phyloP scores from a whole-genome alignment of 2,329 filamentous ascomycete species.

The Monosporascus sp. region DNA sequence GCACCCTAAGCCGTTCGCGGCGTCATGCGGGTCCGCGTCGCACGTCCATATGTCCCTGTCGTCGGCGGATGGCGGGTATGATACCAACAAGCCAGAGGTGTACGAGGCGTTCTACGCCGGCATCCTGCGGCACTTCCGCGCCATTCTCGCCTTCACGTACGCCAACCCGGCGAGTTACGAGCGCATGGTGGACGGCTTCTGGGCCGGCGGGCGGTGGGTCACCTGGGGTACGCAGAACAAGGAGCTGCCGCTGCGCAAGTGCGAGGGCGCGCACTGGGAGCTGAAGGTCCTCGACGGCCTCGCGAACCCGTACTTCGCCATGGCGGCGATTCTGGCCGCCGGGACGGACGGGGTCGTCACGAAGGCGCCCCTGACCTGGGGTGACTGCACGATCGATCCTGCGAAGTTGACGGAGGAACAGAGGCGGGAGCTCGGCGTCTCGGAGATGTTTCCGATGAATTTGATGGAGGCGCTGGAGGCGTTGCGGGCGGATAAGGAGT shows the following conservation, averaged over 20 bases:
- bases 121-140: constrained; percentile 59
- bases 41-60: constrained; percentile 67
- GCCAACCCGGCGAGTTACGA: constrained; percentile 63
- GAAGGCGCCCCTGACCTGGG: constrained; percentile 37
- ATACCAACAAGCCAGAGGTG: constrained; percentile 28
- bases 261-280: constrained; percentile 67
- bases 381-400: constrained; percentile 52
- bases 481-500: constrained; percentile 40
- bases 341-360: constrained; percentile 51
- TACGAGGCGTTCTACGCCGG: constrained; percentile 68
- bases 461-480: constrained; percentile 49
- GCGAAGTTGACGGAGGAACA: constrained; percentile 41
- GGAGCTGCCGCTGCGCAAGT: constrained; percentile 66
- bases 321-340: constrained; percentile 54
- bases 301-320: constrained; percentile 70
- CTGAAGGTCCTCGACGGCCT: constrained; percentile 72
- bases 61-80: constrained; percentile 23
- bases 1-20: constrained; percentile 62
- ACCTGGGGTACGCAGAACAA: constrained; percentile 79
- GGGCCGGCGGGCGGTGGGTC: constrained; percentile 75
- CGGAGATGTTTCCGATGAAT: constrained; percentile 45
- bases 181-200: constrained; percentile 61
- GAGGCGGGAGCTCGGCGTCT: constrained; percentile 47
- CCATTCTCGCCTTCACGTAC: constrained; percentile 65
- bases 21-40: constrained; percentile 56